Base-by-base conservation (phyloP, 2,329 filamentous ascomycete genomes). In the Tolypocladium pustulatum region DNA sequence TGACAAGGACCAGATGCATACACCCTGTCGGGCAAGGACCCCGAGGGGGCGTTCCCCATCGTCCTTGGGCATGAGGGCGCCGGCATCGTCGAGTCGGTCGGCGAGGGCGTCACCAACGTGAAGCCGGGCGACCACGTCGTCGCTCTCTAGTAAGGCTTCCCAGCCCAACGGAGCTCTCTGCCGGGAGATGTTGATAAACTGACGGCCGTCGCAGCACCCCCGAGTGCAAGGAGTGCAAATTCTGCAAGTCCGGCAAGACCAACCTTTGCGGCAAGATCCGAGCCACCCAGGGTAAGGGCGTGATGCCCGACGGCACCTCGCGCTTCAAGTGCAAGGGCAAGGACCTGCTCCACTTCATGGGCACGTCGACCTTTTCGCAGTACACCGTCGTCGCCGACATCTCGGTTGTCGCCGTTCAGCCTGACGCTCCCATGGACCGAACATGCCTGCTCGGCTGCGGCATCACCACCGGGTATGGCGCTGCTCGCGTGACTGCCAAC, bases 181-280 rank as follows among this genome's bases (percentile, higher is more conserved):
- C n/a, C 27, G 22, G 56, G 36, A n/a, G 54, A 58, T 65, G n/a
- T n/a, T n/a, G n/a, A n/a, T n/a, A n/a, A 55, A 63, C 54, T 51
- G 57, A 40, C 36, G 30, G 55, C 57, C 54, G 32, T 54, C 34
- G 58, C 58, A 96, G 91, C 81, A 97, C 92, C 54, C 94, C 94
- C 65, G 93, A 97, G 80, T 97, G 94, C 81, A 82, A 85, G 66
- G 93, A 97, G 76, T 99, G 94, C 86, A 97, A 97, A 81, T 97
- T 97, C 84, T 99, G 94, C 88, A 94, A 91, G 77, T 97, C 93
- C 49, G 94, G 93, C 78, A 99, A 99, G 87, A 97, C 93, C 69
- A 96, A 97, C 78, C 88, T 97, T 60, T 97, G 93, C 79, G 94
- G 94, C 75, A 97, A 97, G 85, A 99, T 99, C 76, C 88, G 94